Evolutionary conservation across 179 eudicot genomes (phyloP), one percentile per base, ranked within the genome.

Genomic region (Vitellaria paradoxa): DNA sequence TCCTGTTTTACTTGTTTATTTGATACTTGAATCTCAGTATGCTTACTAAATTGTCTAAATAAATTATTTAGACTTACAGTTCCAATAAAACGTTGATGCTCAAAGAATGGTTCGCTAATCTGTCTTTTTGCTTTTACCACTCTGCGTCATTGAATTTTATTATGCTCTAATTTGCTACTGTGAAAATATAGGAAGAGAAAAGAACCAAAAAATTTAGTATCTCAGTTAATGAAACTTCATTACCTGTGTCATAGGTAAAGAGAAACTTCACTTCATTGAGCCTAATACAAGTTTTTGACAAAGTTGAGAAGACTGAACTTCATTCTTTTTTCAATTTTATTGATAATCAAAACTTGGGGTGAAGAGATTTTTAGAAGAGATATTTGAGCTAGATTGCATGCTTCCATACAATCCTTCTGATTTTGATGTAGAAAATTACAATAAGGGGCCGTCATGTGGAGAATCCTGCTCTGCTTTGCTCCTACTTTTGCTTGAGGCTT

Each of bases 401-500:
- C 42, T 42, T 47, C 37, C 6, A 62, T 42, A 60, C 53, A 20
- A 40, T 42, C 56, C 9, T 20, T 0, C 37, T 60, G 55, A 46
- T 42, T 45, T 60, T 45, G 37, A 21, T 62, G 40, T 60, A 61
- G 37, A 42, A 73, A 73, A 40, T 59, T 6, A 53, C n/a, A 42
- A 4, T 53, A 1, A 40, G 7, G 18, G 37, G 55, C 10, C 7
- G 11, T 40, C 55, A 37, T 73, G 66, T 18, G 2, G 68, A 45
- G 65, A 59, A n/a, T 73, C 65, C 14, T 60, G 6, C 57, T 20
- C 40, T 46, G 6, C 18, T 61, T 42, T 42, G 23, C 60, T 30
- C 71, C 64, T 65, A 26, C 17, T 15, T 65, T 49, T 20, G 69
- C 23, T 26, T 42, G 76, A 30, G 21, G 68, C 53, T 74, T 74